Evolutionary conservation across 164 flowering plant genomes (phyloP).

Genomic region (Magnolia sinica): DNA sequence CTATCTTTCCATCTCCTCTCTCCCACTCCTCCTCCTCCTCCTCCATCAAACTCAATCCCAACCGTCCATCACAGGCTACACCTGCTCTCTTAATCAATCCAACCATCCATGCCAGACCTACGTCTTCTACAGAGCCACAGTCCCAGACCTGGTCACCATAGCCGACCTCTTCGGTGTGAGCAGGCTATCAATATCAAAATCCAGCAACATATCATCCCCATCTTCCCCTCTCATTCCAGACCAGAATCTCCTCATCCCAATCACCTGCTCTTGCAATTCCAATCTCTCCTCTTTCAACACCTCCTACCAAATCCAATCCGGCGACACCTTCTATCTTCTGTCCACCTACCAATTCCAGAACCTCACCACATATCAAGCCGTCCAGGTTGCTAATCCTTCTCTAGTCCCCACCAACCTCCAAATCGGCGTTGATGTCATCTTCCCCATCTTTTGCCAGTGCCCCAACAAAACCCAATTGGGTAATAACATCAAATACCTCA

Average conservation of each 20-base stretch:
- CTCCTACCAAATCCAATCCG: constrained; percentile 45
- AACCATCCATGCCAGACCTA: constrained; percentile 61
- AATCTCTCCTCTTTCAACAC: constrained; percentile 40
- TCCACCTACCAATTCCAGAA: constrained; percentile 50
- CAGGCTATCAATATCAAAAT: constrained; percentile 52
- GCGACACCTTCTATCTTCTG: constrained; percentile 57
- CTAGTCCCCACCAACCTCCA: constrained; percentile 44
- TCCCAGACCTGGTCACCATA: constrained; percentile 65
- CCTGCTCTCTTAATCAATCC: constrained; percentile 42
- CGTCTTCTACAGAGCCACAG: constrained; percentile 47
- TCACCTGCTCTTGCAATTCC: constrained; percentile 63
- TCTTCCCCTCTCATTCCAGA: constrained; percentile 41
- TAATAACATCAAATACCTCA: constrained; percentile 36
- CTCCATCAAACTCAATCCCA: constrained; percentile 13
- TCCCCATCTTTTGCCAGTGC: constrained; percentile 85
- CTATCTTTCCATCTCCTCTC: background rate
- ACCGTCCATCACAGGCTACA: constrained; percentile 48
- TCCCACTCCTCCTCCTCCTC: constrained; percentile 5
- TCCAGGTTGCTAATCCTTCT: constrained; percentile 59
- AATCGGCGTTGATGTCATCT: constrained; percentile 39
- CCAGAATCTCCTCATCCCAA: constrained; percentile 69
- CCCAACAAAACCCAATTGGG: constrained; percentile 42
- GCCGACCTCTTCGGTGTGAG: constrained; percentile 75
- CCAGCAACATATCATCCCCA: constrained; percentile 68
- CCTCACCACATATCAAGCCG: constrained; percentile 74